Conservation (phyloP, 352 stramenopile genomes). For the Pythium phragmiticola region DNA sequence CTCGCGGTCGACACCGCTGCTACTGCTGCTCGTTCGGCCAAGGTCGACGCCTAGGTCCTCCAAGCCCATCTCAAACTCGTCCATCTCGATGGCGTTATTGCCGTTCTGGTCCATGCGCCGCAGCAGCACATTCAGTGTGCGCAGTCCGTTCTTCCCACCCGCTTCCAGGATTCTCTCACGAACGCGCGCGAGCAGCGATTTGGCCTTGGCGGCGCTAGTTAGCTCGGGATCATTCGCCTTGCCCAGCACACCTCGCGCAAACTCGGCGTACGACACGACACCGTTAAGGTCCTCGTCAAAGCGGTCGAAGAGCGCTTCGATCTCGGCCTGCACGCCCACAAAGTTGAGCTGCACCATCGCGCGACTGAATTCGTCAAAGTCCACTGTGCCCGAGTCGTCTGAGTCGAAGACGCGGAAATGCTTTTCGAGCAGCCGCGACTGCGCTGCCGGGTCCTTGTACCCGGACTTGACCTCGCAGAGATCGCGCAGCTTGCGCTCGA, state of each 20-base stretch:
- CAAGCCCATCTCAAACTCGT: conserved; percentile 67
- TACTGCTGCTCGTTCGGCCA: neutral
- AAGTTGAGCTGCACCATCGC: conserved; percentile 89
- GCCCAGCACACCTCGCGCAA: conserved; percentile 54
- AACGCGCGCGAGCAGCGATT: conserved; percentile 43
- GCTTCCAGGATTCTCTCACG: conserved; percentile 54
- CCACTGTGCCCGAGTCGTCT: conserved; percentile 65
- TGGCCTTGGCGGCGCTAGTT: neutral
- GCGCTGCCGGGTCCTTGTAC: conserved; percentile 55
- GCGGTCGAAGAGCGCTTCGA: conserved; percentile 86
- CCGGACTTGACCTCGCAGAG: conserved; percentile 75
- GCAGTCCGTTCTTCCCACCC: conserved; percentile 74
- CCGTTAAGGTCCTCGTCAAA: conserved; percentile 86
- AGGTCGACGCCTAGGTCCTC: conserved; percentile 42
- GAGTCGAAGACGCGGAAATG: conserved; percentile 81
- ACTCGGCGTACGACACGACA: conserved; percentile 74
- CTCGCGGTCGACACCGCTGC: conserved; percentile 27
- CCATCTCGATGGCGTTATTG: conserved; percentile 63
- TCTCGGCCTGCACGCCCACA: conserved; percentile 82
- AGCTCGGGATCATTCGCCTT: conserved; percentile 15
- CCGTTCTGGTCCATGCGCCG: conserved; percentile 81
- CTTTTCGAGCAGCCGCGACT: conserved; percentile 53
- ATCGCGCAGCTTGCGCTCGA: conserved; percentile 53
- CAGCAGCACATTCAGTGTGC: conserved; percentile 62
- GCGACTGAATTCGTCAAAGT: conserved; percentile 88